Conservation (phyloP, 345 rosid species). For the Melaleuca alternifolia region DNA sequence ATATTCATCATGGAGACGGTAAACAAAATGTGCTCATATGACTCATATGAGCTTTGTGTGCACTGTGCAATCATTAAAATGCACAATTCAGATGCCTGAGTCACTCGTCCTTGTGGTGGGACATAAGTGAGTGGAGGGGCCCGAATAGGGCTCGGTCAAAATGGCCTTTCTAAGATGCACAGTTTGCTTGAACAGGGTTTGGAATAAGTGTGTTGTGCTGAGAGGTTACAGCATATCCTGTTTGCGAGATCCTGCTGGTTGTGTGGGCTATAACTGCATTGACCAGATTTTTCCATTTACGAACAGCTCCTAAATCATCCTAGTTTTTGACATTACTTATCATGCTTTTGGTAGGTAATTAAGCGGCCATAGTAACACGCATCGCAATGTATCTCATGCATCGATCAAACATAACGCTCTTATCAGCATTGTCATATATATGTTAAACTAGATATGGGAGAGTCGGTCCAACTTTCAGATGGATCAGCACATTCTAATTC, state of each 20-base stretch:
- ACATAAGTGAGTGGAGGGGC: not conserved
- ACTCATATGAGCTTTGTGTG: not conserved
- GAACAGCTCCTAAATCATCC: not conserved
- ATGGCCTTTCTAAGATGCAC: not conserved
- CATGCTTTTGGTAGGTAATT: not conserved
- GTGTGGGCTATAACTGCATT: not conserved
- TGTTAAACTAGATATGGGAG: not conserved
- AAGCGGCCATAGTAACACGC: not conserved
- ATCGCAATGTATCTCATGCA: not conserved
- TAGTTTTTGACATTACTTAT: not conserved
- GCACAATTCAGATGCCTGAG: not conserved
- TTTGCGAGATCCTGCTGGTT: not conserved
- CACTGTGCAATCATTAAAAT: not conserved
- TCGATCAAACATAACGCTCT: not conserved
- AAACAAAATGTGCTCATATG: not conserved
- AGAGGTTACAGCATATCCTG: not conserved
- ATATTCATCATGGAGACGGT: not conserved
- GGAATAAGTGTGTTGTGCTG: not conserved
- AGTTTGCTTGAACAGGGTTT: not conserved
- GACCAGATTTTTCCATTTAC: not conserved
- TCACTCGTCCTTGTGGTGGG: not conserved
- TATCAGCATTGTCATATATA: not conserved
- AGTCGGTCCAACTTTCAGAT: not conserved
- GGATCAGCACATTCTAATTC: not conserved
- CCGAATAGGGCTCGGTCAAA: not conserved